Conservation (phyloP, 176 grass and related monocot genomes). For the Carex cristatella region DNA sequence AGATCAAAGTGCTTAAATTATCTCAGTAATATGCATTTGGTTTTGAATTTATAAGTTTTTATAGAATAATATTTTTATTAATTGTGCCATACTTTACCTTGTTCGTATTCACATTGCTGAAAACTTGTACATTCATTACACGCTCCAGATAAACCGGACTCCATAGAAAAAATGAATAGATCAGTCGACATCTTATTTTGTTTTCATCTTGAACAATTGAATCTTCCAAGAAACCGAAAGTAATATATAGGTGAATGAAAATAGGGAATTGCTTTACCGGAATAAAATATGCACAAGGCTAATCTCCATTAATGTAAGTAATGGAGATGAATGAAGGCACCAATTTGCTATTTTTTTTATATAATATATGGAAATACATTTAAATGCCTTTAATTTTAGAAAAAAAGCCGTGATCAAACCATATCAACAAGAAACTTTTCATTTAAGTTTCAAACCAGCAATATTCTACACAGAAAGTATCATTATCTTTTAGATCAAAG, state of each 20-base stretch:
- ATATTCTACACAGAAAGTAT: too few species aligned
- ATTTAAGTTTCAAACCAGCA: too few species aligned
- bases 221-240: conserved; percentile 2
- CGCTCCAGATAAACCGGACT: background rate
- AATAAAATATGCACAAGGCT: background rate
- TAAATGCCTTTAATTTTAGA: background rate
- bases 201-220: conserved; percentile 1
- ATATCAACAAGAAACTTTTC: too few species aligned
- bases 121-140: background rate
- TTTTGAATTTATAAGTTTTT: too few species aligned
- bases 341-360: background rate
- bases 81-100: background rate
- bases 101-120: background rate
- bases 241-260: background rate
- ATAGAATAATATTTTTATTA: too few species aligned
- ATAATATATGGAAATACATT: background rate
- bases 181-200: background rate
- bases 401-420: too few species aligned
- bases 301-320: background rate
- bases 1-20: too few species aligned
- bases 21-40: too few species aligned
- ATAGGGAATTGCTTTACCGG: background rate
- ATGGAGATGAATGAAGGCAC: background rate
- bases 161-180: background rate
- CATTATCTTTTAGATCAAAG: too few species aligned